These are phyloP conservation scores for Trichoderma atroviride DNA, from an alignment of 2,329 filamentous ascomycete genomes.

Conservation along the genomic window DNA sequence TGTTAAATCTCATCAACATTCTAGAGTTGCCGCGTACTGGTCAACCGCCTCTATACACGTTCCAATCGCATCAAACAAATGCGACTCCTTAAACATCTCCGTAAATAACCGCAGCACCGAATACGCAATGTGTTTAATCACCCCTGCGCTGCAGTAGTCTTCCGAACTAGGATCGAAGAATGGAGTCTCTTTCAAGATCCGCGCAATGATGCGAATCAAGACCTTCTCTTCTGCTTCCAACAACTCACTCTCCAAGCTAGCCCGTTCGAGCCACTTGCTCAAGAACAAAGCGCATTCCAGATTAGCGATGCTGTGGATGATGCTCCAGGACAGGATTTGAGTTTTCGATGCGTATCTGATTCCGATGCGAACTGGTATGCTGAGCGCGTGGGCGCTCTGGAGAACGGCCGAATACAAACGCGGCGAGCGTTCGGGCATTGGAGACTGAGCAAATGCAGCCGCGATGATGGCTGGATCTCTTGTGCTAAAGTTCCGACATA, in stretches of 20 bases:
- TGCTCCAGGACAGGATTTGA: slow-evolving; percentile 17
- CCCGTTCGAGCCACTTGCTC: slow-evolving; percentile 9
- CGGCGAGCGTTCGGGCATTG: slow-evolving; percentile 15
- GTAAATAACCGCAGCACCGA: slow-evolving; percentile 6
- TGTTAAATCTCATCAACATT: not conserved
- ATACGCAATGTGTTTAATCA: slow-evolving; percentile 10
- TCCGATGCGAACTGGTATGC: slow-evolving; percentile 18
- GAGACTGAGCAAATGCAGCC: not conserved
- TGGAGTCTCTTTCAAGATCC: slow-evolving; percentile 12
- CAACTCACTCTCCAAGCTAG: not conserved
- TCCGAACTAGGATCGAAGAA: not conserved
- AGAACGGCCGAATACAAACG: slow-evolving; percentile 16
- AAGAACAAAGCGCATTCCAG: slow-evolving; percentile 16
- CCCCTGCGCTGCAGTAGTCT: not conserved
- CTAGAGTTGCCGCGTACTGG: slow-evolving; percentile 6
- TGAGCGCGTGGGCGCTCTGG: slow-evolving; percentile 18
- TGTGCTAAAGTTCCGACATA: slow-evolving; percentile 6
- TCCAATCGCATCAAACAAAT: slow-evolving; percentile 20
- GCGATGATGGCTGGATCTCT: not conserved
- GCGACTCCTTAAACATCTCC: slow-evolving; percentile 16
- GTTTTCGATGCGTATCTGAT: slow-evolving; percentile 15
- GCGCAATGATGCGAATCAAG: slow-evolving; percentile 5
- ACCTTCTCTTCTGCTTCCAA: slow-evolving; percentile 6
- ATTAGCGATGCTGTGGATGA: slow-evolving; percentile 15
- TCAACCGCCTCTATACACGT: slow-evolving; percentile 10